A percentile compares a stretch with the other conserved stretches of the same genome.
Conservation (phyloP, 257 asterid species). For the Avicennia marina region DNA sequence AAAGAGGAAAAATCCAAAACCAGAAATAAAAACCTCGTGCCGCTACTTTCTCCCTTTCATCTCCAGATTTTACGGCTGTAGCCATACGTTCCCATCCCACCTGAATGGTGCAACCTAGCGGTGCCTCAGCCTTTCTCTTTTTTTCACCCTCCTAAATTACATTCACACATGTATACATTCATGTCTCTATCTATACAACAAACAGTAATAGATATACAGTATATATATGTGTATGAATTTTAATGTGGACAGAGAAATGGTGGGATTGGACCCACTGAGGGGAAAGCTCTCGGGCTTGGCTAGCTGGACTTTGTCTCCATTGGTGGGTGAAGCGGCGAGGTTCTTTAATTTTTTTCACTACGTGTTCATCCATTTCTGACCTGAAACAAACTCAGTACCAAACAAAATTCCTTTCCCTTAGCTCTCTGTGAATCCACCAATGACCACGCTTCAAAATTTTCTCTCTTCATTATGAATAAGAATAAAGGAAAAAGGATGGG, state of each 20-base stretch:
- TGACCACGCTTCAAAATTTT: slow-evolving; percentile 5
- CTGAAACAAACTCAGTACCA: slow-evolving; percentile 14
- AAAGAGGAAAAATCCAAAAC: slow-evolving; percentile 20
- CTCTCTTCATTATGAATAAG: slow-evolving; percentile 21
- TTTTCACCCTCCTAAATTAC: neutral
- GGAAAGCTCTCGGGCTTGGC: slow-evolving; percentile 10
- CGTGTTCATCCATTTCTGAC: slow-evolving; percentile 42
- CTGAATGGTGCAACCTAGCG: slow-evolving; percentile 58
- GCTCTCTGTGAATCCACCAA: slow-evolving; percentile 17
- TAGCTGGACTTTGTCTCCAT: slow-evolving; percentile 35
- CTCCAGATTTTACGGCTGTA: slow-evolving; percentile 58
- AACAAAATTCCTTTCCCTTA: neutral
- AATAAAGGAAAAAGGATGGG: neutral
- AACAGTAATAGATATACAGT: neutral
- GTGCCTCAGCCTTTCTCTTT: slow-evolving; percentile 39
- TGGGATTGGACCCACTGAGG: slow-evolving; percentile 39
- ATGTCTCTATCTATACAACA: neutral
- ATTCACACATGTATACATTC: neutral
- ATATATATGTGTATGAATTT: too few relatives aligned
- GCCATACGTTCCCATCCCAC: slow-evolving; percentile 54
- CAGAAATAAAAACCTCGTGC: slow-evolving; percentile 48
- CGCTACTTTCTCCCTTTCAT: slow-evolving; percentile 37
- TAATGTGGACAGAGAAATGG: slow-evolving; percentile 11
- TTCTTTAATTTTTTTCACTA: slow-evolving; percentile 21
- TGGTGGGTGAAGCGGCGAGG: slow-evolving; percentile 54